Conservation (phyloP, 495 filamentous ascomycete genomes). For the Daldinia decipiens region DNA sequence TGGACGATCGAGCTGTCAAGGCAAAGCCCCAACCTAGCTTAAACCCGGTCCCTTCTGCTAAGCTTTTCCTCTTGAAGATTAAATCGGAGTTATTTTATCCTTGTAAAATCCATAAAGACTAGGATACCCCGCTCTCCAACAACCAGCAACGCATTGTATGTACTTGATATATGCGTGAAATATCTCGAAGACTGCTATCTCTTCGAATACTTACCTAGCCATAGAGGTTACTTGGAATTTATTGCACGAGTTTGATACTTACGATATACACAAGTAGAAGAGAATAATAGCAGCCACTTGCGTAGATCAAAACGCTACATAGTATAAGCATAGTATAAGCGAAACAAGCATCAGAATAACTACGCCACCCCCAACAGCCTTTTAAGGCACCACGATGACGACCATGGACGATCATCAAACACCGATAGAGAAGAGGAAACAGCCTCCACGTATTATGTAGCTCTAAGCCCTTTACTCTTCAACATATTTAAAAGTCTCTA, state of each 20-base stretch:
- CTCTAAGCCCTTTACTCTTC: not conserved
- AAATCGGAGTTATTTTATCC: not conserved
- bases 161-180: not conserved
- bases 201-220: not conserved
- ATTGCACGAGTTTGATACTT: no score
- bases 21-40: not conserved
- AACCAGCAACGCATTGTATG: not conserved
- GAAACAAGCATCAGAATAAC: conserved; percentile 19
- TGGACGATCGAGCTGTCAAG: conserved; percentile 7
- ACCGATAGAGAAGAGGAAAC: not conserved
- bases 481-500: not conserved
- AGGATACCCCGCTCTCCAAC: conserved; percentile 1
- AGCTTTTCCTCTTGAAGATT: conserved; percentile 3
- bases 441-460: not conserved
- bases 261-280: not conserved
- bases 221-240: not conserved
- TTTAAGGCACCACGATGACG: conserved; percentile 26
- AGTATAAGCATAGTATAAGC: not conserved
- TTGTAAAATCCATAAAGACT: conserved; percentile 5
- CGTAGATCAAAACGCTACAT: not conserved
- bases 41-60: conserved; percentile 1
- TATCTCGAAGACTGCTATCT: not conserved
- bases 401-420: conserved; percentile 10
- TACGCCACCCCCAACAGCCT: conserved; percentile 36
- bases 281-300: not conserved